These are phyloP conservation scores for Gentiana macrophylla DNA, from an alignment of 257 asterid species.

Conservation along the genomic window DNA sequence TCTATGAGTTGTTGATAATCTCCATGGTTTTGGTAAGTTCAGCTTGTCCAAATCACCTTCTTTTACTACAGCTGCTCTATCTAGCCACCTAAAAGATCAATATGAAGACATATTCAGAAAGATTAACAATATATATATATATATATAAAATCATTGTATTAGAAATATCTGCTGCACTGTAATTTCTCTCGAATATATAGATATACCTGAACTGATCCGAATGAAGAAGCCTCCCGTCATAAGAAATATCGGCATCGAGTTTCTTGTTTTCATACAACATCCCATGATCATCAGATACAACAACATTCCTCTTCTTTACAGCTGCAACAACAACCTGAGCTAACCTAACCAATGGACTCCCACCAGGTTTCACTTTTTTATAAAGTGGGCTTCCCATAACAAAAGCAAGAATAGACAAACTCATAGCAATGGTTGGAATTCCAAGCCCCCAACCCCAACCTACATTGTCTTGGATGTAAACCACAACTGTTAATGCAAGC, in stretches of 20 bases:
- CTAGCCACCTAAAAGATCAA: conserved; percentile 41
- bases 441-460: conserved; percentile 95
- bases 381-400: conserved; percentile 47
- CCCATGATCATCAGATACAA: conserved; percentile 20
- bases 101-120: background rate
- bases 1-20: conserved; percentile 66
- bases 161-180: too few relatives aligned
- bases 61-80: conserved; percentile 52
- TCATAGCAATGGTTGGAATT: conserved; percentile 74
- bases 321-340: conserved; percentile 64
- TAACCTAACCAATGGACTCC: conserved; percentile 67
- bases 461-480: conserved; percentile 70
- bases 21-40: conserved; percentile 51
- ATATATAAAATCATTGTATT: too few relatives aligned
- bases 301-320: conserved; percentile 34
- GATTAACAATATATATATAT: too few relatives aligned
- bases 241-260: conserved; percentile 54
- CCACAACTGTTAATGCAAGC: conserved; percentile 64
- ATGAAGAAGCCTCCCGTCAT: conserved; percentile 58
- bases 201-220: conserved; percentile 63
- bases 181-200: too few relatives aligned
- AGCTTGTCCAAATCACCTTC: conserved; percentile 27
- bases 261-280: conserved; percentile 44
- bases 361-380: conserved; percentile 53
- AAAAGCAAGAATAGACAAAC: conserved; percentile 39